A percentile compares a stretch with the other conserved stretches of the same genome.
Evolutionary conservation across 495 filamentous ascomycete species (phyloP).

Genomic region (Hamigera avellanea): DNA sequence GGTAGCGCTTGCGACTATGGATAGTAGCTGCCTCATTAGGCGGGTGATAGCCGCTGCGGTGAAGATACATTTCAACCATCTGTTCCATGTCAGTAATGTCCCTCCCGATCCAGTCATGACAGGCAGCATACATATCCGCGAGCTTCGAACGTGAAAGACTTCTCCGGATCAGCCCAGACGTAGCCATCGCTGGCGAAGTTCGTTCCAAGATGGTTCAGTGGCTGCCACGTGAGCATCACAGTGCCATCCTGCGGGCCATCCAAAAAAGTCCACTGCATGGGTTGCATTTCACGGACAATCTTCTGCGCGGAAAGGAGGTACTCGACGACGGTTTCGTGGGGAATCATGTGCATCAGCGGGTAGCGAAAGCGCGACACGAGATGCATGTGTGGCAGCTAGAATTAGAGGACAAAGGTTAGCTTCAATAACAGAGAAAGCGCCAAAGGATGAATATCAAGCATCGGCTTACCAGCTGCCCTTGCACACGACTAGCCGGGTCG

Average conservation of each 20-base stretch:
- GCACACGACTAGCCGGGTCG: conserved; percentile 54
- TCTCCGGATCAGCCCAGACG: conserved; percentile 74
- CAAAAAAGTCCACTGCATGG: conserved; percentile 88
- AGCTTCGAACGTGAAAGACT: conserved; percentile 54
- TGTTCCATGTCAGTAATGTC: conserved; percentile 14
- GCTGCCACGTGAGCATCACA: conserved; percentile 80
- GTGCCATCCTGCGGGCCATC: conserved; percentile 70
- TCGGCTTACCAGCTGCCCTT: conserved; percentile 45
- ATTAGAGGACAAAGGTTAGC: conserved; percentile 7
- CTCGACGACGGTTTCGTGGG: conserved; percentile 57
- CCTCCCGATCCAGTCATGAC: conserved; percentile 2
- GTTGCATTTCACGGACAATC: conserved; percentile 59
- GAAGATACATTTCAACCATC: conserved; percentile 73
- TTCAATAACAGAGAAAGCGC: conserved; percentile 2
- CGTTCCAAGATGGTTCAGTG: conserved; percentile 48
- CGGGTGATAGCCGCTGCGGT: conserved; percentile 63
- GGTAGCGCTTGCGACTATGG: conserved; percentile 73
- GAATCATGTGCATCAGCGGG: conserved; percentile 51
- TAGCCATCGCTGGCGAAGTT: conserved; percentile 84
- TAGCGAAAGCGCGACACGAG: conserved; percentile 68
- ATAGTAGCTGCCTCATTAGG: conserved; percentile 56
- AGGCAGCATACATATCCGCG: conserved; percentile 58
- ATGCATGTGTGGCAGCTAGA: conserved; percentile 75
- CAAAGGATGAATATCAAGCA: background rate
- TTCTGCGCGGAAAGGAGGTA: conserved; percentile 71